These are phyloP conservation scores for Sclerotinia trifoliorum DNA, from an alignment of 2,329 filamentous ascomycete species.

Conservation along the genomic window DNA sequence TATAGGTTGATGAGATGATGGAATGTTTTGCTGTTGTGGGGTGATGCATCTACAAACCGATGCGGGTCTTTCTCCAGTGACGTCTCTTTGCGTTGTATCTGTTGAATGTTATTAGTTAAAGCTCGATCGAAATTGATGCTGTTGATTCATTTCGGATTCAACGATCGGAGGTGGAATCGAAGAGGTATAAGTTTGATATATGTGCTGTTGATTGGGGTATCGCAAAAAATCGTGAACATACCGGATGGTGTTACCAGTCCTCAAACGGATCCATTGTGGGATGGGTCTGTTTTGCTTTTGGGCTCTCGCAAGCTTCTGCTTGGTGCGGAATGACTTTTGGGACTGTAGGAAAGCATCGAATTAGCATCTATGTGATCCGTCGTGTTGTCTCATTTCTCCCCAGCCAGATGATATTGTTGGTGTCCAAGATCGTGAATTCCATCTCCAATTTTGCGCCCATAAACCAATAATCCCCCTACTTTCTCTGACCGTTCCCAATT, in stretches of 20 bases:
- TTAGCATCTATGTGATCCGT: conserved; percentile 28
- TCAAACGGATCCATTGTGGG: conserved; percentile 98
- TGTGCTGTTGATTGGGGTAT: conserved; percentile 6
- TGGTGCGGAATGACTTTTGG: conserved; percentile 99
- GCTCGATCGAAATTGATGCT: background rate
- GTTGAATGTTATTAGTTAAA: conserved; percentile 31
- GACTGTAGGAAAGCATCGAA: conserved; percentile 57
- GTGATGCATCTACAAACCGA: conserved; percentile 84
- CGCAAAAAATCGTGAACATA: conserved; percentile 47
- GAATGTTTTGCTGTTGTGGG: conserved; percentile 28
- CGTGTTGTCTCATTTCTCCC: conserved; percentile 20
- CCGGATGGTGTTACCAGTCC: conserved; percentile 99
- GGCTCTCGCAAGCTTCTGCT: conserved; percentile 99
- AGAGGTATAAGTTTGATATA: background rate
- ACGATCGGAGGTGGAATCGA: background rate
- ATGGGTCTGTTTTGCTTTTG: conserved; percentile 99
- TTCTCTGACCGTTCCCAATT: background rate
- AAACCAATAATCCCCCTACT: background rate
- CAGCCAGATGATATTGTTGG: background rate
- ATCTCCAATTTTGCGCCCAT: conserved; percentile 1
- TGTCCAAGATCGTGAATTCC: conserved; percentile 8
- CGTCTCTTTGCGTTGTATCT: conserved; percentile 99
- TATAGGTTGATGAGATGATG: conserved; percentile 21
- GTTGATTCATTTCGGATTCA: background rate
- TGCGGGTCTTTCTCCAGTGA: conserved; percentile 99